Evolutionary conservation across 208 protist genomes (phyloP).

Genomic region (Angomonas desouzai): DNA sequence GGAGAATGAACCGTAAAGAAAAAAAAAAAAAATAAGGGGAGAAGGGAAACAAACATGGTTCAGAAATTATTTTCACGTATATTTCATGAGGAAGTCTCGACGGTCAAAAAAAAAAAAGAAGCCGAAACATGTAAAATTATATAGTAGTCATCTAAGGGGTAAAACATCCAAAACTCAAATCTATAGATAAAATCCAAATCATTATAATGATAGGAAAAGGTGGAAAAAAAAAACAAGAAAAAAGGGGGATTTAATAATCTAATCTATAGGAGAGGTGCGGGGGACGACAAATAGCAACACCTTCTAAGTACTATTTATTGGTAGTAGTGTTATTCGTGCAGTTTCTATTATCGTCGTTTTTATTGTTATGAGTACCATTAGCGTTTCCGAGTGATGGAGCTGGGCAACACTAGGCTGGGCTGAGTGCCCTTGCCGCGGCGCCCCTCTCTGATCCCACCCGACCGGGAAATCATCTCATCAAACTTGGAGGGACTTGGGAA

Average conservation of each 20-base stretch:
- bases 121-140: neutral
- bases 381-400: constrained; percentile 57
- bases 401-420: constrained; percentile 65
- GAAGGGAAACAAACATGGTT: neutral
- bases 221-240: constrained; percentile 14
- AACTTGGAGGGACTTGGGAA: constrained; percentile 88
- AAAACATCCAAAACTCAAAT: neutral
- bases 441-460: constrained; percentile 50
- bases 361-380: constrained; percentile 13
- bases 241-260: no score
- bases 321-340: no score
- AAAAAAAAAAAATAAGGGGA: neutral
- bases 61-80: neutral
- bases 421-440: constrained; percentile 43
- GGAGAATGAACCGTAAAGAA: no score
- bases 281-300: no score
- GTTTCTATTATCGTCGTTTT: no score
- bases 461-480: constrained; percentile 80
- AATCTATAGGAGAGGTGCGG: no score
- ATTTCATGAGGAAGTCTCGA: neutral
- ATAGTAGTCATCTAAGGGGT: constrained; percentile 1
- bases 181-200: neutral
- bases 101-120: constrained; percentile 6
- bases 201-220: constrained; percentile 4
- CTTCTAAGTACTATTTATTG: no score